Conservation (phyloP, 176 grass and related monocot genomes). For the Dendrocalamus sinicus region DNA sequence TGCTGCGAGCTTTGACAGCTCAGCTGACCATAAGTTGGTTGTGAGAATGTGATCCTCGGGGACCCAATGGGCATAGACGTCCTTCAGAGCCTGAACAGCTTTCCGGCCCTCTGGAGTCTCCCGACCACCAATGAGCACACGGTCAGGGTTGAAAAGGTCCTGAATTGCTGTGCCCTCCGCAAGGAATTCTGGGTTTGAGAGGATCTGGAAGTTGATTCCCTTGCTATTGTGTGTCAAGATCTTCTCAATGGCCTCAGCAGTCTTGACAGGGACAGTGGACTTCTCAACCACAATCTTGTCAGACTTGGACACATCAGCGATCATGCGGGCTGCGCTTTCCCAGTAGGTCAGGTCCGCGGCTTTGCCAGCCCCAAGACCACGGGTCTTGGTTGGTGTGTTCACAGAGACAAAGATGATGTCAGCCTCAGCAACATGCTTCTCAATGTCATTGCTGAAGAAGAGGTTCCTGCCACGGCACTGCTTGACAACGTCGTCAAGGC, state of each 20-base stretch:
- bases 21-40: constrained; percentile 70
- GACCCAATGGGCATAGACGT: constrained; percentile 70
- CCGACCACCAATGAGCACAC: constrained; percentile 66
- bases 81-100: constrained; percentile 64
- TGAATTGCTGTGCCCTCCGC: constrained; percentile 68
- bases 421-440: constrained; percentile 49
- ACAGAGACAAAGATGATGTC: constrained; percentile 52
- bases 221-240: constrained; percentile 74
- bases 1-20: constrained; percentile 70
- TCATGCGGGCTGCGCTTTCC: constrained; percentile 78
- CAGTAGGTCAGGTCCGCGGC: constrained; percentile 73
- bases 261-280: constrained; percentile 60
- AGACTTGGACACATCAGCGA: constrained; percentile 64
- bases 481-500: constrained; percentile 46
- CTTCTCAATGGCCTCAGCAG: constrained; percentile 73
- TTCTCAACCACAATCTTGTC: constrained; percentile 81
- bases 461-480: constrained; percentile 48
- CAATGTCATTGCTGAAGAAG: constrained; percentile 48
- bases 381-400: constrained; percentile 75
- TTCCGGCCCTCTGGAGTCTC: constrained; percentile 63
- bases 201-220: constrained; percentile 73
- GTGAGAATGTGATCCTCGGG: constrained; percentile 66
- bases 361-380: constrained; percentile 70
- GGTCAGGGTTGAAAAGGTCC: constrained; percentile 67
- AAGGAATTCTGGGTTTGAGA: constrained; percentile 75